phyloP scores from a whole-genome alignment of 495 filamentous ascomycete genomes.

The Daldinia bambusicola region DNA sequence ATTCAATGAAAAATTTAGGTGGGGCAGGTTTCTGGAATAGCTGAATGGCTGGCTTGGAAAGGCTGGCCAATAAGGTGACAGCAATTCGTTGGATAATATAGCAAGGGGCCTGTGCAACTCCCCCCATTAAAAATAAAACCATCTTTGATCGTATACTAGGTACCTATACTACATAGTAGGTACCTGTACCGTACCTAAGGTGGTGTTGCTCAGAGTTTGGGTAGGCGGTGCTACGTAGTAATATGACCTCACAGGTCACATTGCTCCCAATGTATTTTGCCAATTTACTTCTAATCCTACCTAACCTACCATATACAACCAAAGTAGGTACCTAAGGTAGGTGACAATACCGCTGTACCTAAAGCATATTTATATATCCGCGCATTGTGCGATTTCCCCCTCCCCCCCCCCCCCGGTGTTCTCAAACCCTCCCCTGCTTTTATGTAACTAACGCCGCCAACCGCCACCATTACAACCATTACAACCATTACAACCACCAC shows the following conservation, averaged over 20 bases:
- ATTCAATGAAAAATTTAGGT: constrained; percentile 31
- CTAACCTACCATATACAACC: not conserved
- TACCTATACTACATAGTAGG: too few species aligned
- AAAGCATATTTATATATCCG: not conserved
- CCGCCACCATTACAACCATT: not conserved
- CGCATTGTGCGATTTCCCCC: not conserved
- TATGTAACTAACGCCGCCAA: not conserved
- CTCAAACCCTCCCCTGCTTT: too few species aligned
- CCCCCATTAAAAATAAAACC: too few species aligned
- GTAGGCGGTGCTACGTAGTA: constrained; percentile 25
- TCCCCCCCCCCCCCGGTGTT: too few species aligned
- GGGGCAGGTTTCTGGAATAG: constrained; percentile 9
- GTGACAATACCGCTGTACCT: too few species aligned
- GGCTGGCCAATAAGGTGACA: constrained; percentile 24
- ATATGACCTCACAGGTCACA: constrained; percentile 44
- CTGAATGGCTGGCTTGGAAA: too few species aligned
- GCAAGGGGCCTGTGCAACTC: too few species aligned
- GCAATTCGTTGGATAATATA: not conserved
- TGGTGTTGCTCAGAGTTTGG: constrained; percentile 10
- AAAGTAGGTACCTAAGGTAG: too few species aligned
- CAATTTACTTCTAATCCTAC: not conserved
- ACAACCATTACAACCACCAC: too few species aligned
- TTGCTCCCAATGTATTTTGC: constrained; percentile 12
- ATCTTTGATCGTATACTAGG: too few species aligned
- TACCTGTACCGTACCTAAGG: too few species aligned